Percentiles rank a stretch among this genome's conserved stretches.
Conservation (phyloP, 768 basidiomycete genomes). For the Leccinum barrowsii region DNA sequence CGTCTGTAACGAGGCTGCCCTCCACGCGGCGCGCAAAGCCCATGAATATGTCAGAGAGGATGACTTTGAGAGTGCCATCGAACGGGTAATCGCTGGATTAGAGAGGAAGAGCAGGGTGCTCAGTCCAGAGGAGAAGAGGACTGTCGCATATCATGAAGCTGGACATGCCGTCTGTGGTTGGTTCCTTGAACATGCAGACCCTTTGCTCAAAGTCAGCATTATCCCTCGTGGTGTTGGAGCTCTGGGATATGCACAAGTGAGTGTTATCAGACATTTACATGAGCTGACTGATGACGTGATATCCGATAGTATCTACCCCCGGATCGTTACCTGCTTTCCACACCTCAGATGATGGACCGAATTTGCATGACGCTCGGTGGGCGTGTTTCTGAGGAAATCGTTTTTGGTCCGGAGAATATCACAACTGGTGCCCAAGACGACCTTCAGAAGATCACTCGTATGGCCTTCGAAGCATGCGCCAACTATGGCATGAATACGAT, state of each 20-base stretch:
- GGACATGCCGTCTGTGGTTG: conserved; percentile 98
- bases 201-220: conserved; percentile 95
- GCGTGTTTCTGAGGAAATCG: conserved; percentile 96
- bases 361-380: conserved; percentile 99
- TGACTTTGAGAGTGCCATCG: conserved; percentile 97
- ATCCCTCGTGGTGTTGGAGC: conserved; percentile 96
- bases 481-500: conserved; percentile 96
- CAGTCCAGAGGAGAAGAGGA: conserved; percentile 95
- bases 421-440: conserved; percentile 99
- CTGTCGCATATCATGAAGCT: conserved; percentile 98
- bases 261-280: conserved; percentile 12
- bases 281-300: conserved; percentile 7
- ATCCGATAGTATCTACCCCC: conserved; percentile 79
- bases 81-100: conserved; percentile 94
- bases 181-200: conserved; percentile 97
- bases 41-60: conserved; percentile 74
- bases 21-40: conserved; percentile 86
- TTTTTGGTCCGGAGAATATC: conserved; percentile 88
- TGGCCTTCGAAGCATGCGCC: conserved; percentile 94
- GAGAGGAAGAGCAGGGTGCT: conserved; percentile 94
- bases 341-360: conserved; percentile 89
- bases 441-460: conserved; percentile 94
- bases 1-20: conserved; percentile 96
- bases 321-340: conserved; percentile 93
- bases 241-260: conserved; percentile 91